Evolutionary conservation across 1,284 basidiomycete genomes (phyloP).

Genomic region (Papiliotrema nemorosa): DNA sequence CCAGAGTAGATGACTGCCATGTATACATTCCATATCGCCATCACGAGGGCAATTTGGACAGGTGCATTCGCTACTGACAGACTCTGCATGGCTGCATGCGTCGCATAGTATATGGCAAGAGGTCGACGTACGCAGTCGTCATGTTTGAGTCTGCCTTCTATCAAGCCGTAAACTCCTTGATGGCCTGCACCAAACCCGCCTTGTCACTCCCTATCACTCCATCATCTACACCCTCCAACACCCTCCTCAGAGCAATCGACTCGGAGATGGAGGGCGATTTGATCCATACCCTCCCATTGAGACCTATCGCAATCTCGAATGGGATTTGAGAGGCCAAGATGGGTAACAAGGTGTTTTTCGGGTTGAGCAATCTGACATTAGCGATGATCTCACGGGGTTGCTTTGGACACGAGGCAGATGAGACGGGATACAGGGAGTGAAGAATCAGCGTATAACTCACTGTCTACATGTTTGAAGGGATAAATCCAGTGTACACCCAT

Average conservation of each 20-base stretch:
- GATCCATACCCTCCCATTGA: conserved; percentile 54
- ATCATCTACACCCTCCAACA: conserved; percentile 40
- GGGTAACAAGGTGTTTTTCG: conserved; percentile 46
- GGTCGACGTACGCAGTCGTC: too few relatives aligned
- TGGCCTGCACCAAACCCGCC: conserved; percentile 22
- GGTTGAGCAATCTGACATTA: conserved; percentile 42
- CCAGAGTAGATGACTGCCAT: too few relatives aligned
- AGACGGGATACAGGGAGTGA: too few relatives aligned
- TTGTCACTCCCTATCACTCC: conserved; percentile 32
- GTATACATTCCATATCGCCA: too few relatives aligned
- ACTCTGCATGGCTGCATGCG: too few relatives aligned
- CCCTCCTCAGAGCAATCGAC: conserved; percentile 46
- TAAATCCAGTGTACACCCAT: conserved; percentile 45
- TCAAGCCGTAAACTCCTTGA: conserved; percentile 26
- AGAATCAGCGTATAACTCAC: conserved; percentile 37
- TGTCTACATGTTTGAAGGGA: conserved; percentile 44
- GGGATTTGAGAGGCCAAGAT: conserved; percentile 39
- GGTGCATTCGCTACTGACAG: too few relatives aligned
- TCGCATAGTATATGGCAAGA: too few relatives aligned
- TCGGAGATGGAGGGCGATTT: conserved; percentile 44
- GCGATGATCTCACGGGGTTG: background rate
- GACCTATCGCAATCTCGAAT: conserved; percentile 53
- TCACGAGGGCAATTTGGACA: too few relatives aligned
- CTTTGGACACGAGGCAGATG: too few relatives aligned
- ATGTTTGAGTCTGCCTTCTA: too few relatives aligned